Conservation (phyloP, 78 protist species). For the Emiliania huxleyi region DNA sequence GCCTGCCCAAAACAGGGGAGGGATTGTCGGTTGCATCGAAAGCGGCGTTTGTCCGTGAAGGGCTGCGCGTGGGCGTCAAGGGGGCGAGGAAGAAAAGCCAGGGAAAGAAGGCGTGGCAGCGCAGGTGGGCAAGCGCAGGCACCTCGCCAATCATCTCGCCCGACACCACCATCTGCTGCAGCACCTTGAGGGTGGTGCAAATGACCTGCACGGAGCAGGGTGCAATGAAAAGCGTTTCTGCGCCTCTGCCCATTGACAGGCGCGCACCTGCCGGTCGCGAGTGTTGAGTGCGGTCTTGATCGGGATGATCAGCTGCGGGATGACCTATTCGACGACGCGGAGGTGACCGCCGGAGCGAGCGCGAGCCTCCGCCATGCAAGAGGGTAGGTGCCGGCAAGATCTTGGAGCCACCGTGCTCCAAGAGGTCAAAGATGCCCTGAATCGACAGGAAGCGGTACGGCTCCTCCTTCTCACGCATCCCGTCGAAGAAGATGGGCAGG, state of each 20-base stretch:
- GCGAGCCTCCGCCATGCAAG: too few species aligned
- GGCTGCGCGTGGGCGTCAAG: background rate
- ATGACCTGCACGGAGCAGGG: too few species aligned
- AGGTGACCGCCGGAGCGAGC: too few species aligned
- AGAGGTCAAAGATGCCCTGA: slow-evolving; percentile 76
- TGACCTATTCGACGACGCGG: too few species aligned
- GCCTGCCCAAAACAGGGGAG: too few species aligned
- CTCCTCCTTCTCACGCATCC: slow-evolving; percentile 83
- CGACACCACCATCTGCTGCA: slow-evolving; percentile 80
- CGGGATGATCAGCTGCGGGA: slow-evolving; percentile 92
- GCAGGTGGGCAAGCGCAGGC: too few species aligned
- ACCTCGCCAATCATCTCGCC: slow-evolving; percentile 74
- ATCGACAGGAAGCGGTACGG: slow-evolving; percentile 86
- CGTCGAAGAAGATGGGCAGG: slow-evolving; percentile 93
- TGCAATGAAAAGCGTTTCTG: background rate
- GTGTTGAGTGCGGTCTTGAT: slow-evolving; percentile 92
- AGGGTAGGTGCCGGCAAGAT: too few species aligned
- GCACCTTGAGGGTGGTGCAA: slow-evolving; percentile 71
- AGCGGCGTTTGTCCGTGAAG: background rate
- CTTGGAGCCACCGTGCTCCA: slow-evolving; percentile 71
- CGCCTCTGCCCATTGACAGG: too few species aligned
- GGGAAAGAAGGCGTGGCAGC: too few species aligned
- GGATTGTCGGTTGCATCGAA: background rate
- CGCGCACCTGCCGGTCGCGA: slow-evolving; percentile 76
- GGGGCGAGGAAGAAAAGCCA: background rate